Evolutionary conservation across 352 stramenopile species (phyloP).

Genomic region (Peronospora belbahrii): DNA sequence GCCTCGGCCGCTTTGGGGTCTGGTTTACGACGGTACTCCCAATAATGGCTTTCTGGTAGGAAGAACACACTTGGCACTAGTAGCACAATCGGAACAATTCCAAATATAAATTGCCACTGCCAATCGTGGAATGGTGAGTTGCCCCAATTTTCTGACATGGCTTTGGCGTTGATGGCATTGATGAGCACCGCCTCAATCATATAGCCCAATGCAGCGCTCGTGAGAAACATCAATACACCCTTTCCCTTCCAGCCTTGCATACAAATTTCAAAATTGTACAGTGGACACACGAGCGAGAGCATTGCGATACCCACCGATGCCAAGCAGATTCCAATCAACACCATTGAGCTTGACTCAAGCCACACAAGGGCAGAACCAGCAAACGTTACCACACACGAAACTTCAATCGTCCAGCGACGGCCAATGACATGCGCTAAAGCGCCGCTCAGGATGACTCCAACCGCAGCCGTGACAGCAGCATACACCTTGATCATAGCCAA

Average conservation of each 20-base stretch:
- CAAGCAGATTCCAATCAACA: constrained; percentile 63
- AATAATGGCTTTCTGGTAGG: constrained; percentile 71
- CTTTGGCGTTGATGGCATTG: constrained; percentile 60
- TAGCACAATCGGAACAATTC: constrained; percentile 55
- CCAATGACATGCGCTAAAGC: constrained; percentile 50
- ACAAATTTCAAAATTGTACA: constrained; percentile 87
- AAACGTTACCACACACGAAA: constrained; percentile 49
- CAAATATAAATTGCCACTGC: constrained; percentile 77
- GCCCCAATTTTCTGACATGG: constrained; percentile 50
- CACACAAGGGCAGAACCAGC: constrained; percentile 60
- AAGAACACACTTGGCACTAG: constrained; percentile 52
- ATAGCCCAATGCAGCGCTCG: constrained; percentile 57
- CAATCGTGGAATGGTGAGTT: constrained; percentile 70
- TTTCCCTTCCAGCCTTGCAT: constrained; percentile 84
- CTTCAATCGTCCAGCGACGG: constrained; percentile 56
- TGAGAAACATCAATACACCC: constrained; percentile 78
- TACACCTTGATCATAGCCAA: constrained; percentile 69
- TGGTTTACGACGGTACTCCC: constrained; percentile 55
- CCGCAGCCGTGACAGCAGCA: constrained; percentile 41
- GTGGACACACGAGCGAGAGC: constrained; percentile 59
- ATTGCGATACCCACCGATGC: constrained; percentile 64
- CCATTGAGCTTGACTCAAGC: constrained; percentile 54
- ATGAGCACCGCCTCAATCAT: constrained; percentile 71
- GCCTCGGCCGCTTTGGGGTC: constrained; percentile 62
- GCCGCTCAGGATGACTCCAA: constrained; percentile 44